Base-by-base conservation (phyloP, 2,329 filamentous ascomycete genomes). In the Neoascochyta sp. region DNA sequence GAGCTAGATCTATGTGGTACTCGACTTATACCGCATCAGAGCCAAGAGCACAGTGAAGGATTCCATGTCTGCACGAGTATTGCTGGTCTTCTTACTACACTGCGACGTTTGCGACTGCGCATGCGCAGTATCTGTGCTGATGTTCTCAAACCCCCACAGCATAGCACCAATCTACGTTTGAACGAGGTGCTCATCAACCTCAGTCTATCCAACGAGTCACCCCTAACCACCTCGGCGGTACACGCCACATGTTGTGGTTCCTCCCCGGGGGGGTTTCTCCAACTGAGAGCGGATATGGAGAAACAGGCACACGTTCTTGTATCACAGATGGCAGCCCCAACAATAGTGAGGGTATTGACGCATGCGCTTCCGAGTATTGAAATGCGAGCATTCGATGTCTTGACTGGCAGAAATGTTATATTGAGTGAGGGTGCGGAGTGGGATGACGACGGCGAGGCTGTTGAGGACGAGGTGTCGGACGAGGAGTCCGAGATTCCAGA, bases 61-160 rank as follows among this genome's bases (percentile, higher is more conserved):
- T 22, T 28, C 23, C 41, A 50, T 36, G 9, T 42, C 50, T 74
- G 7, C 68, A 72, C 36, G 60, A 70, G 29, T 71, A 71, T 36
- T 65, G 66, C 33, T 55, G 45, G 15, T 60, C 65, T 16, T 69
- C 67, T 9, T 41, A 47, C 4, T 36, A 45, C n/a, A 65, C 69
- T 11, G 63, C 60, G 4, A 37, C 41, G 2, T 32, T 42, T 50
- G 24, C 43, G 41, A 39, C 30, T 49, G 28, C 40, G 43, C 28
- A 42, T 49, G 41, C 41, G 32, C 31, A 34, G 17, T 35, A 45
- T 47, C 30, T 50, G 46, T 37, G 16, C 41, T 10, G 39, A 45
- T 41, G 35, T 39, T 39, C 29, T 50, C 28, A 50, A 42, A 41
- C 32, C 37, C 16, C 30, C 12, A 39, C 34, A 43, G 29, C 14